Evolutionary conservation across 805 yeast species (phyloP).

Genomic region (Yarrowia porcina): DNA sequence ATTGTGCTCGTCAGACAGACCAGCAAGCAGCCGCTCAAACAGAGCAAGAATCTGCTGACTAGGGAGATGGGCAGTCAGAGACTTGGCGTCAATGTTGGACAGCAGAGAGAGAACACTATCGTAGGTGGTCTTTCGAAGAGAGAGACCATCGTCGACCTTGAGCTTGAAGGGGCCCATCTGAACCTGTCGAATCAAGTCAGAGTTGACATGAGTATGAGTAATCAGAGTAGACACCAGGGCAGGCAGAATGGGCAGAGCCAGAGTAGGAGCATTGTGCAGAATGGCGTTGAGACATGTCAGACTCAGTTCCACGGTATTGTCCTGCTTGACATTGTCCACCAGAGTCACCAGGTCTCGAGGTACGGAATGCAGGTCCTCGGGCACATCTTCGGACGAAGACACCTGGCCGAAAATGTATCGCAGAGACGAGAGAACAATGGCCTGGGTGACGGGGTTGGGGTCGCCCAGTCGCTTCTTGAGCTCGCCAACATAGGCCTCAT

Average conservation of each 20-base stretch:
- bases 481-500: constrained; percentile 36
- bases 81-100: constrained; percentile 48
- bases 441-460: constrained; percentile 29
- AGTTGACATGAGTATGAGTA: constrained; percentile 46
- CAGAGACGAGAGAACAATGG: constrained; percentile 40
- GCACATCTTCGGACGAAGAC: neutral
- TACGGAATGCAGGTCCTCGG: constrained; percentile 5
- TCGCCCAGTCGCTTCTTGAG: constrained; percentile 34
- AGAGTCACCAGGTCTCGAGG: constrained; percentile 31
- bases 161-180: constrained; percentile 88
- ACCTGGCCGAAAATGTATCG: constrained; percentile 41
- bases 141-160: constrained; percentile 73
- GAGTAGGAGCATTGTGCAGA: constrained; percentile 52
- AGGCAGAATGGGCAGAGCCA: constrained; percentile 47
- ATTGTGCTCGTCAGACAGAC: constrained; percentile 60
- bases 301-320: constrained; percentile 57
- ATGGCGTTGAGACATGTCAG: constrained; percentile 58
- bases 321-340: constrained; percentile 35
- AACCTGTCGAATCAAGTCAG: constrained; percentile 50
- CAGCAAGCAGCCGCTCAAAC: constrained; percentile 47
- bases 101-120: constrained; percentile 48
- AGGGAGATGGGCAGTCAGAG: constrained; percentile 33
- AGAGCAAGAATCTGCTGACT: constrained; percentile 38
- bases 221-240: constrained; percentile 42
- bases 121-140: constrained; percentile 65